These are phyloP conservation scores for Ophiostoma angusticollis DNA, from an alignment of 2,329 filamentous ascomycete genomes.

Conservation along the genomic window DNA sequence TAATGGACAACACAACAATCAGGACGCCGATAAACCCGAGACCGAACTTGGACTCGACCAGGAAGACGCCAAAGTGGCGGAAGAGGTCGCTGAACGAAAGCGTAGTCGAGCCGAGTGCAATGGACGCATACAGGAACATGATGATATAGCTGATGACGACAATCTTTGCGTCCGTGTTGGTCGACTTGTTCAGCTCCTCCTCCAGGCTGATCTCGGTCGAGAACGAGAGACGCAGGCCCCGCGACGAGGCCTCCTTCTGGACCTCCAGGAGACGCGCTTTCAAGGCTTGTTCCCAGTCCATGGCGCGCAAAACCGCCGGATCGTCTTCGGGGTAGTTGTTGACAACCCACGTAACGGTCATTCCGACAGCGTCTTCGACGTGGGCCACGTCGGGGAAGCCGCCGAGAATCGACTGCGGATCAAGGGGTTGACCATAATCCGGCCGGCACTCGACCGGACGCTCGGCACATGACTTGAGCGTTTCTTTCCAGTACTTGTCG, in stretches of 20 bases:
- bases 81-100: constrained; percentile 65
- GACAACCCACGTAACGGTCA: constrained; percentile 91
- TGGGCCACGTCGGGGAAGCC: constrained; percentile 56
- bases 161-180: constrained; percentile 96
- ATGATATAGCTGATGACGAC: constrained; percentile 92
- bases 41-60: constrained; percentile 95
- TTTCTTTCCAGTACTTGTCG: constrained; percentile 57
- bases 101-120: constrained; percentile 81
- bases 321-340: constrained; percentile 72
- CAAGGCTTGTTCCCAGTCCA: constrained; percentile 79
- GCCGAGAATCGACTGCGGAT: constrained; percentile 74
- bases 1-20: constrained; percentile 96
- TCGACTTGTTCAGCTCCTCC: constrained; percentile 92
- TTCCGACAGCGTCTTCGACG: constrained; percentile 60
- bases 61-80: constrained; percentile 65
- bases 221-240: constrained; percentile 81
- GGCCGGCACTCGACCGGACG: constrained; percentile 79
- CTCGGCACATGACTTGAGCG: constrained; percentile 59
- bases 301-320: constrained; percentile 55
- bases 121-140: constrained; percentile 95
- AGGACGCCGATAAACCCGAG: constrained; percentile 88
- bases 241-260: constrained; percentile 63
- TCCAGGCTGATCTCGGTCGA: constrained; percentile 91
- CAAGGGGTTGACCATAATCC: constrained; percentile 77
- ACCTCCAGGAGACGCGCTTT: constrained; percentile 62